Conservation (phyloP, 371 early-diverging fungal genomes). For the Globomyces sp. region DNA sequence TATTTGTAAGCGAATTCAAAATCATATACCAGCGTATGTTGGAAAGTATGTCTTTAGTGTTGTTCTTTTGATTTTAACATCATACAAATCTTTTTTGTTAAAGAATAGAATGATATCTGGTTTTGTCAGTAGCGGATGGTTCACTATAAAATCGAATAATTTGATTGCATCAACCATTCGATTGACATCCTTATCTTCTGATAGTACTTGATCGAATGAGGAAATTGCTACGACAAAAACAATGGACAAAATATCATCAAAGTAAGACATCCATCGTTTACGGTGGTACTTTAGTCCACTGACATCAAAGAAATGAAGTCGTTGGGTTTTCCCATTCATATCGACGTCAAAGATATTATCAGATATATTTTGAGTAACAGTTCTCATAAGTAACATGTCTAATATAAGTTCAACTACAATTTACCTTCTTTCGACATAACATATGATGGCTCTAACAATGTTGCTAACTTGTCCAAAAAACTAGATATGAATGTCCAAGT, state of each 20-base stretch:
- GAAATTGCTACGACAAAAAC: slow-evolving; percentile 73
- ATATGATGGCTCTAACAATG: too few species aligned
- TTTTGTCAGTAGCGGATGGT: slow-evolving; percentile 46
- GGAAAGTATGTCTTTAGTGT: slow-evolving; percentile 34
- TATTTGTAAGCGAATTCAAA: not conserved
- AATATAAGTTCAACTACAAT: not conserved
- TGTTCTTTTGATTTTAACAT: slow-evolving; percentile 42
- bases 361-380: slow-evolving; percentile 2
- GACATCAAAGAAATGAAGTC: slow-evolving; percentile 15
- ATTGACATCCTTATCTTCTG: slow-evolving; percentile 66
- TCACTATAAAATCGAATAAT: slow-evolving; percentile 69
- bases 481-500: too few species aligned
- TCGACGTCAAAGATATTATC: slow-evolving; percentile 13
- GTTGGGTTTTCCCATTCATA: not conserved
- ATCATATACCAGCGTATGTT: slow-evolving; percentile 32
- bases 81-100: slow-evolving; percentile 64
- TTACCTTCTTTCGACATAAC: not conserved
- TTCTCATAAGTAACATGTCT: not conserved
- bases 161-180: slow-evolving; percentile 75
- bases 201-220: slow-evolving; percentile 76
- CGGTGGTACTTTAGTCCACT: slow-evolving; percentile 1
- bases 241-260: slow-evolving; percentile 12
- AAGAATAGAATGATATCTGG: slow-evolving; percentile 56
- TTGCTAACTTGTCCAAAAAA: too few species aligned
- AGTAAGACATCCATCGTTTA: slow-evolving; percentile 5